Base-by-base conservation (phyloP, 164 flowering plant genomes). In the Brasenia schreberi region DNA sequence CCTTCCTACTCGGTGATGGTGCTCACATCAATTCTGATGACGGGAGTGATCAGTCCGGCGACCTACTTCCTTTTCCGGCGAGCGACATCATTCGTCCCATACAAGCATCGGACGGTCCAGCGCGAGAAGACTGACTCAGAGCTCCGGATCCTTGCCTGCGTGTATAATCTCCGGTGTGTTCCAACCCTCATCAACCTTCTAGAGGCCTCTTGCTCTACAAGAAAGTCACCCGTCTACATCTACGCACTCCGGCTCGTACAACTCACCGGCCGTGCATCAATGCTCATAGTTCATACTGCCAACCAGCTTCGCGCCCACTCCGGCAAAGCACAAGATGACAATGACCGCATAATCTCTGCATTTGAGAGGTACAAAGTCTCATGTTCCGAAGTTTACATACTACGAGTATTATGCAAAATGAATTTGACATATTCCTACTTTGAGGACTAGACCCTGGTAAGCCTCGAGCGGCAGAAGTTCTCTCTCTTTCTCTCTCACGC, bases 141-240 rank as follows among this genome's bases (percentile, higher is more conserved):
- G 65, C 62, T 76, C 11, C 68, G 69, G 39, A 5, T 73, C 14
- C 49, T 76, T 2, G 71, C 70, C n/a, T 76, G 79, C 63, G 59
- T 76, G 18, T 76, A 76, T 63, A 68, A 43, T 9, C 69, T 71
- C 43, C 71, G 74, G 18, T 70, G 70, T 17, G 71, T 76, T 10
- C 76, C 76, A 9, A 67, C 74, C 43, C 59, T 76, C 64, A 70
- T 73, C 49, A 76, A 73, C 69, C 76, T 76, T 19, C 27, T 76
- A 0, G 79, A 76, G 42, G 69, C 71, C 19, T 67, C 73, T 18
- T 49, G 65, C 11, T 68, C 76, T 5, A 70, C 74, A 58, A 67
- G 67, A 63, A 60, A 42, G n/a, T 70, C 74, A n/a, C 79, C 76
- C 0, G 67, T 73, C 6, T 63, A 18, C 49, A 63, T 70, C 23